Evolutionary conservation across 1,139 yeast species (phyloP), one percentile per base, ranked within the genome.

Genomic region (Kurtzmaniella natalensis): DNA sequence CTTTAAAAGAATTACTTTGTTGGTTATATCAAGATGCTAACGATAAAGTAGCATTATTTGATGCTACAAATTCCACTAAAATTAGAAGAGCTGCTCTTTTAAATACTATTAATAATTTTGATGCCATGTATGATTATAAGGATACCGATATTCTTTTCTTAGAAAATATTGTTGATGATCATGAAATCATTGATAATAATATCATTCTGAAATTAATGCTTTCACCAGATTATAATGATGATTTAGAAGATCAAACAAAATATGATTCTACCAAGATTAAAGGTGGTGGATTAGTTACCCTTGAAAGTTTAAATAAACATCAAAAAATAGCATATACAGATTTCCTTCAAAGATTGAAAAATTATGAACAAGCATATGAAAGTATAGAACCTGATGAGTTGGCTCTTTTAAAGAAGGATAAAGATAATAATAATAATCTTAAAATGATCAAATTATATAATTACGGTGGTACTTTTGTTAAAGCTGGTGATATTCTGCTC

Each of bases 151-250:
- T 96, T 2, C 78, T 92, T 72, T 92, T 89, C 53, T 74, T 92
- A 40, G 98, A 92, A 56, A 83, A 94, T 50, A 84, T 82, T 74
- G 88, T 96, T 57, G 82, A 87, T 50, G 94, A 88, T 57, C 71
- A 81, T 43, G 82, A 81, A 17, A 70, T 88, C 43, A 79, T 92
- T 27, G 68, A 35, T 10, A 73, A 61, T 82, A 82, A 48, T 89
- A 89, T 55, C 81, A 89, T 33, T 57, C 78, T 48, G 96, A 89
- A 56, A 94, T 88, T 38, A 83, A 86, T 55, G 78, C 89, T 88
- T 3, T 81, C 94, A 2, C 96, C 96, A 0, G 96, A 89, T 57
- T 88, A 88, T 55, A 61, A 62, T n/a, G 78, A 82, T 31, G 15
- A 11, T 18, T 18, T n/a, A 18, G 25, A 17, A 10, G 18, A 22